Conservation (phyloP, 169 alveolate species). For the Besnoitia besnoiti region DNA sequence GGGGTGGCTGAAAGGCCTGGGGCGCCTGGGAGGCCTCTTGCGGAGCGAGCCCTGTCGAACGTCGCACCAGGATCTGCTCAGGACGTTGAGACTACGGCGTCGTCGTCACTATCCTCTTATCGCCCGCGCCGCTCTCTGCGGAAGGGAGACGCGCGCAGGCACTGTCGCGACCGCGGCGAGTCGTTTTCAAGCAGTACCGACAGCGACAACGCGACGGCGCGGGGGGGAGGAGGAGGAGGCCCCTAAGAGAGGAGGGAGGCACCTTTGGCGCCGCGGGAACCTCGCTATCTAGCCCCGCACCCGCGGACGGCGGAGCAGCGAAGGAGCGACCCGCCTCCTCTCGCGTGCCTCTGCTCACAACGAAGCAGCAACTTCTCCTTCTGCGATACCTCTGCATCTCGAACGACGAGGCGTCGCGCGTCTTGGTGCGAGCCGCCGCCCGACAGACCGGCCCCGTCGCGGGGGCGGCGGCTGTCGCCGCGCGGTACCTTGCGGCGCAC, state of each 20-base stretch:
- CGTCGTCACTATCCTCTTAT: neutral
- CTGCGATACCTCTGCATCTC: constrained; percentile 30
- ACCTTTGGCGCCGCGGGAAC: too few species aligned
- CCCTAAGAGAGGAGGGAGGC: too few species aligned
- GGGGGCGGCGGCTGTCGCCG: neutral
- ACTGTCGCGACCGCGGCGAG: neutral
- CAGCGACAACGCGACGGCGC: neutral
- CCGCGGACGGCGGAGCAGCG: neutral
- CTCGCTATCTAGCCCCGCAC: too few species aligned
- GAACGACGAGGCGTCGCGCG: constrained; percentile 11
- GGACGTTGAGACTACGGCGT: neutral
- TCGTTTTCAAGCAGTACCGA: too few species aligned
- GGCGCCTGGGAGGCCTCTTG: neutral
- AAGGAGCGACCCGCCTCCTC: neutral
- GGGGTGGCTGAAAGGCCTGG: neutral
- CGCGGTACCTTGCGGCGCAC: neutral
- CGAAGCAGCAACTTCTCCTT: constrained; percentile 28
- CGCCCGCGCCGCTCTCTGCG: neutral
- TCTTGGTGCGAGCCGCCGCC: constrained; percentile 8
- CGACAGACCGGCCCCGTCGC: constrained; percentile 14
- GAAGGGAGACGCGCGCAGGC: neutral
- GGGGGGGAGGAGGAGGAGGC: neutral
- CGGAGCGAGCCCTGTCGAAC: neutral
- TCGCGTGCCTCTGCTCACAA: neutral
- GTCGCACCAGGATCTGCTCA: neutral